Evolutionary conservation across 1,139 yeast genomes (phyloP), one percentile per base, ranked within the genome.

Genomic region (Pneumocystis murina): DNA sequence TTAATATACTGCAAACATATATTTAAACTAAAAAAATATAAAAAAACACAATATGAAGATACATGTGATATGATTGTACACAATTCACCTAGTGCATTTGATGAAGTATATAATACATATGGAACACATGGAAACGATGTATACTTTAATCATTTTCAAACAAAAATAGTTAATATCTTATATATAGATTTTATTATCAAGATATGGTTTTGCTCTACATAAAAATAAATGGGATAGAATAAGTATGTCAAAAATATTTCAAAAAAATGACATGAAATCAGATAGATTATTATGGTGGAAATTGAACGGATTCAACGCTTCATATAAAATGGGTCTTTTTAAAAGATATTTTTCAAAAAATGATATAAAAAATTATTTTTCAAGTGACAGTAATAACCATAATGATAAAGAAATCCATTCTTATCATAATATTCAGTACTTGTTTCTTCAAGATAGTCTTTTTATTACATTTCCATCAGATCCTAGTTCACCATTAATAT

Each of bases 31-130:
- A 75, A 73, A 0, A 73, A 70, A 14, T 74, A 69, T 20, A 68
- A 64, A 12, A 74, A 36, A 24, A 62, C 33, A n/a, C 64, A 63
- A 8, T 61, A 30, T 33, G 63, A 61, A 16, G 67, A 63, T 17
- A 43, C 72, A 7, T 76, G 77, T 33, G 77, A 75, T 54, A 72
- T 74, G 76, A 76, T 68, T 76, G 76, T 70, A 79, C 87, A 70
- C 84, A 87, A 68, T 90, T 85, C 69, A 80, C 85, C 24, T 80
- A 0, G 69, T 81, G 28, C 75, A 36, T 80, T 81, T n/a, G 71
- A 76, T 17, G 95, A 89, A 70, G 73, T 89, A 14, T 86, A 83
- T 77, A 87, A 87, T 72, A 83, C 92, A 0, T 88, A 87, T 70
- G 96, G 96, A 0, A 84, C 84, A 59, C 76, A 84, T 59, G 76